Conservation (phyloP, 2,329 filamentous ascomycete genomes). For the Hymenoscyphus scutula region DNA sequence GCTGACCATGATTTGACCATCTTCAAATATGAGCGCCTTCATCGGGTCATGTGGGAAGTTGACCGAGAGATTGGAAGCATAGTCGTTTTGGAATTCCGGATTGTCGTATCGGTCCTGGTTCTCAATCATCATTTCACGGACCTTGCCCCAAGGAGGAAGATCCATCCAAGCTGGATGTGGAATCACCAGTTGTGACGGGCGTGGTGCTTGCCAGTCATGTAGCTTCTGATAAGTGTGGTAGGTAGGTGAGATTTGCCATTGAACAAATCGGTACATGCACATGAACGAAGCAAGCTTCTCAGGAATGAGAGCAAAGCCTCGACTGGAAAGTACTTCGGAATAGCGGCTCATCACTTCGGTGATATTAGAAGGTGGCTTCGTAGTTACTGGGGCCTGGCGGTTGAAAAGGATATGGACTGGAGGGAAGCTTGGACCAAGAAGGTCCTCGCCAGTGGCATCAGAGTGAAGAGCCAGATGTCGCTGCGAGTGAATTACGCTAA, state of each 20-base stretch:
- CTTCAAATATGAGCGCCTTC: conserved; percentile 30
- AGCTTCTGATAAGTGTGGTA: conserved; percentile 27
- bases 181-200: conserved; percentile 26
- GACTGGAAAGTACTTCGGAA: conserved; percentile 26
- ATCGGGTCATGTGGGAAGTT: conserved; percentile 32
- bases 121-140: conserved; percentile 31
- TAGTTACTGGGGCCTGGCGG: conserved; percentile 18
- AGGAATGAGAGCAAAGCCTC: conserved; percentile 31
- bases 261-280: conserved; percentile 35
- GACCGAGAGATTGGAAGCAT: conserved; percentile 29
- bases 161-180: conserved; percentile 35
- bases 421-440: conserved; percentile 28
- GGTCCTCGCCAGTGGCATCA: conserved; percentile 22
- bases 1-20: conserved; percentile 28
- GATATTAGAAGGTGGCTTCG: conserved; percentile 25
- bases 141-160: conserved; percentile 32
- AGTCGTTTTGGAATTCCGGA: conserved; percentile 31
- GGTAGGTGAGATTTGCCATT: conserved; percentile 34
- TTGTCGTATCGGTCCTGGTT: conserved; percentile 33
- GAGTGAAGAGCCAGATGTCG: conserved; percentile 27
- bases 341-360: conserved; percentile 33
- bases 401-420: conserved; percentile 33
- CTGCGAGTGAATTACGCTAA: conserved; percentile 32
- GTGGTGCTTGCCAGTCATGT: conserved; percentile 32
- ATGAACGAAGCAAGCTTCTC: conserved; percentile 35